phyloP scores from a whole-genome alignment of 1,139 yeast genomes.

The Sporopachydermia cereana region DNA sequence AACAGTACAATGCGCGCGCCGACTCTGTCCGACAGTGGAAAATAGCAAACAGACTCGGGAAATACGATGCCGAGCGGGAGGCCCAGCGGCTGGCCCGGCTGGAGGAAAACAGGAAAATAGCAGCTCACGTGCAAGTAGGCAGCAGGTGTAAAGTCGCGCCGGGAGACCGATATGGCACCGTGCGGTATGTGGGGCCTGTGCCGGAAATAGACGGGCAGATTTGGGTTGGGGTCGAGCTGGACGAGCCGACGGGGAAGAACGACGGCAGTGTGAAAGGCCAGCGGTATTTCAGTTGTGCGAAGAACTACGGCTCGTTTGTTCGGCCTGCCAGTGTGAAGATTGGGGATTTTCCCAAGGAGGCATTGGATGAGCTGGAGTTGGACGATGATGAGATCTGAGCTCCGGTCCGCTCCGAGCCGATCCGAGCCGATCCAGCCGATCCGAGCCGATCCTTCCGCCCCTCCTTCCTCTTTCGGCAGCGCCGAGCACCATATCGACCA shows the following conservation, averaged over 20 bases:
- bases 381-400: slow-evolving; percentile 8
- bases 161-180: slow-evolving; percentile 54
- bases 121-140: slow-evolving; percentile 11
- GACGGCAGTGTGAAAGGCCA: slow-evolving; percentile 63
- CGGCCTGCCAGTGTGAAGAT: slow-evolving; percentile 24
- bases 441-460: no score
- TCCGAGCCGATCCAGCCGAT: no score
- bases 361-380: slow-evolving; percentile 6
- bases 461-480: no score
- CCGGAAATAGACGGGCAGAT: slow-evolving; percentile 36
- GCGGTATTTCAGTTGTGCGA: slow-evolving; percentile 45
- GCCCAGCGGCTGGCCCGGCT: slow-evolving; percentile 20
- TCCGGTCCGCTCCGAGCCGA: no score
- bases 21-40: slow-evolving; percentile 75
- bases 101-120: slow-evolving; percentile 19
- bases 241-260: slow-evolving; percentile 57
- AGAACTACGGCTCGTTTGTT: slow-evolving; percentile 51
- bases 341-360: slow-evolving; percentile 10
- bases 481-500: no score
- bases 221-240: slow-evolving; percentile 78
- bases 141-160: slow-evolving; percentile 30
- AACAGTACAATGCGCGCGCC: slow-evolving; percentile 48
- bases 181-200: slow-evolving; percentile 52
- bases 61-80: slow-evolving; percentile 50
- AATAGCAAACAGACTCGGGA: slow-evolving; percentile 49